Evolutionary conservation across 257 asterid species (phyloP), one percentile per base, ranked within the genome.

Genomic region (Solanum habrochaites): DNA sequence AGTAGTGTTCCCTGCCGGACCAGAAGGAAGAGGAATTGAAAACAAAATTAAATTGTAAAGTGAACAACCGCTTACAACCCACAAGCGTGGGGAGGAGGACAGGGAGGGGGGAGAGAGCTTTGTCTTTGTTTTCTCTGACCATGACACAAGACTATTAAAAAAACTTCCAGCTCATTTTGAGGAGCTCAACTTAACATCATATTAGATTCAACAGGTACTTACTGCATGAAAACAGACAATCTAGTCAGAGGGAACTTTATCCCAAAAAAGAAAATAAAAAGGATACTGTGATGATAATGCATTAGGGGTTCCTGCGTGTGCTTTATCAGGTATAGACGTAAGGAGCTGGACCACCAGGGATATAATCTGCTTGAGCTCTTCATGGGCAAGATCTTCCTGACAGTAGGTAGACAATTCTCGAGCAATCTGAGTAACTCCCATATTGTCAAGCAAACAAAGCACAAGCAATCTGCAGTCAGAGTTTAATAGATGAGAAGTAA

Each of bases 281-380:
- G 97, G 97, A 94, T 97, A 95, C 99, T 91, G 95, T 74, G 98
- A 90, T 40, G 98, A 93, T 86, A 97, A 93, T 82, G 94, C 92
- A 89, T 93, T 37, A 18, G 97, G 93, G 83, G 95, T 92, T 83
- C 93, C 93, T n/a, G 88, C 91, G 87, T 95, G 93, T 88, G 98
- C 94, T 93, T 97, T 97, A 92, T 97, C 99, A 73, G 99, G 98
- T 91, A 96, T 93, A 84, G 98, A 96, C 62, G 98, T 91, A 89
- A 97, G 89, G 87, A 96, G 93, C 91, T 94, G 98, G 83, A 95
- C 92, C 83, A 87, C 90, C 91, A 85, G 84, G 20, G 95, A 93
- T 85, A 91, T 89, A 83, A 88, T 89, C 90, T 91, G 93, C 94
- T 88, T 92, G 67, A 90, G 88, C 82, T 93, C 93, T 85, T 95